Percentiles rank a stretch among this genome's conserved stretches.
Conservation (phyloP, 768 basidiomycete species). For the Chalciporus chontae region DNA sequence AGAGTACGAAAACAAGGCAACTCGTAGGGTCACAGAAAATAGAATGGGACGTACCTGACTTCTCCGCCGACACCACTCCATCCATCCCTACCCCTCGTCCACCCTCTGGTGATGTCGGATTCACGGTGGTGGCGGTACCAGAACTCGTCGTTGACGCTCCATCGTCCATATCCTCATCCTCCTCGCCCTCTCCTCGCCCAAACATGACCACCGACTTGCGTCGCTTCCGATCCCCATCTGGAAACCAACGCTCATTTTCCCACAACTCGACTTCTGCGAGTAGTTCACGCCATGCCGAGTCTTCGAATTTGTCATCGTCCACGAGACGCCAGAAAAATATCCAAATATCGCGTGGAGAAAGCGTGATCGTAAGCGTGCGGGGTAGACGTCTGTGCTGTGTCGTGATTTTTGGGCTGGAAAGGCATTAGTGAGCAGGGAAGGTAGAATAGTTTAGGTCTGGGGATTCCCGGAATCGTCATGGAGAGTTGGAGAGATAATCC, state of each 20-base stretch:
- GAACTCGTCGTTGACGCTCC: conserved; percentile 4
- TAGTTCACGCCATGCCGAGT: conserved; percentile 61
- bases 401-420: background rate
- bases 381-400: background rate
- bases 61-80: conserved; percentile 60
- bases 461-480: conserved; percentile 7
- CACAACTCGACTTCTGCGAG: conserved; percentile 69
- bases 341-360: conserved; percentile 24
- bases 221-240: conserved; percentile 10
- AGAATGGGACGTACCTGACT: conserved; percentile 49
- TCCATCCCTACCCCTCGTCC: conserved; percentile 71
- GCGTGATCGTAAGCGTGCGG: conserved; percentile 3
- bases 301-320: conserved; percentile 65
- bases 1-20: too few relatives aligned
- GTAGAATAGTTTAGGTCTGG: background rate
- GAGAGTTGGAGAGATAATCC: conserved; percentile 17
- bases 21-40: too few relatives aligned
- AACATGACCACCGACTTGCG: conserved; percentile 3
- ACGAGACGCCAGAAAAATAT: conserved; percentile 37
- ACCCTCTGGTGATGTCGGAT: conserved; percentile 29
- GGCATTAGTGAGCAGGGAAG: background rate
- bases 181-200: conserved; percentile 7
- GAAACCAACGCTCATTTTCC: conserved; percentile 71
- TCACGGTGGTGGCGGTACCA: background rate
- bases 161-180: conserved; percentile 8